Conservation (phyloP, 1,139 yeast genomes). For the Taphrina pruni region DNA sequence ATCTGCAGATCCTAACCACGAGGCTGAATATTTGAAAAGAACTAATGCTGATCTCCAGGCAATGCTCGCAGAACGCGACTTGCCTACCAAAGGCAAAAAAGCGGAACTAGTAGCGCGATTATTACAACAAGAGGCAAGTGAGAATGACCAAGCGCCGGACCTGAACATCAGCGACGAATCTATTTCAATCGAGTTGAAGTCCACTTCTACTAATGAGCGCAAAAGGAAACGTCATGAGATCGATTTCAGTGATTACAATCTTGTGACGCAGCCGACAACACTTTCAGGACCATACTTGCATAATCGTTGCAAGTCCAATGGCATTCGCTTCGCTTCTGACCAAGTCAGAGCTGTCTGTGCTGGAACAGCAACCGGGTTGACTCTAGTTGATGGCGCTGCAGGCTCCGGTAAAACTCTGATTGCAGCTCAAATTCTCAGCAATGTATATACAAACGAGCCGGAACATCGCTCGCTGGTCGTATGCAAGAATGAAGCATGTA, state of each 20-base stretch:
- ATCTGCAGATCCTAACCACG: background rate
- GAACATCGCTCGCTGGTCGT: slow-evolving; percentile 54
- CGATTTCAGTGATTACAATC: background rate
- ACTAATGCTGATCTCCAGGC: slow-evolving; percentile 9
- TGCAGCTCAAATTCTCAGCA: slow-evolving; percentile 48
- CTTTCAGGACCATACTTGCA: slow-evolving; percentile 38
- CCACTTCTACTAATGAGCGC: background rate
- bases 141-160: background rate
- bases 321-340: slow-evolving; percentile 45
- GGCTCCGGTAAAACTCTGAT: slow-evolving; percentile 58
- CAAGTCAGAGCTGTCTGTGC: slow-evolving; percentile 54
- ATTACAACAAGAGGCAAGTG: background rate
- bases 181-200: background rate
- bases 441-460: slow-evolving; percentile 50
- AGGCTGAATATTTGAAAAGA: background rate
- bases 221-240: slow-evolving; percentile 9
- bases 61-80: slow-evolving; percentile 16
- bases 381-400: slow-evolving; percentile 57
- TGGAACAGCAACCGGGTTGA: slow-evolving; percentile 53
- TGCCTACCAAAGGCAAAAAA: slow-evolving; percentile 19
- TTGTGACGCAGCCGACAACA: background rate
- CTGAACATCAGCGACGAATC: background rate
- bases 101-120: slow-evolving; percentile 16
- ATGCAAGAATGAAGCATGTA: slow-evolving; percentile 47
- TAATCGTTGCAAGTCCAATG: slow-evolving; percentile 18